Evolutionary conservation across 768 basidiomycete species (phyloP).

Genomic region (Mycena latifolia): DNA sequence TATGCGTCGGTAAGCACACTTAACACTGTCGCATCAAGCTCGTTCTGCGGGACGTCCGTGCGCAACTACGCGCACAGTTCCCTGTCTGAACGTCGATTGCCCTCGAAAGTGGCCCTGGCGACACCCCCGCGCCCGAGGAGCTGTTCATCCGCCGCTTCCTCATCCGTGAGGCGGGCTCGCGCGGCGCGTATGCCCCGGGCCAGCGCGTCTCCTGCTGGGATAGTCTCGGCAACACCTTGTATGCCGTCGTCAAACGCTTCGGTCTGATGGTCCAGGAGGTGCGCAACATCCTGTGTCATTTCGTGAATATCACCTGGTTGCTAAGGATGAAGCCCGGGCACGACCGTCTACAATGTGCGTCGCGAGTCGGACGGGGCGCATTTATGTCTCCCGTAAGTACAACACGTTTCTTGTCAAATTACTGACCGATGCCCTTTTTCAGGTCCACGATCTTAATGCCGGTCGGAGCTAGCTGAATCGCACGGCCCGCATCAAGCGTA

Average conservation of each 20-base stretch:
- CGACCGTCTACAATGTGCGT: conserved; percentile 1
- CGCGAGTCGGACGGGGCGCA: conserved; percentile 10
- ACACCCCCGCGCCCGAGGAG: not conserved
- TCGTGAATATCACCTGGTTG: not conserved
- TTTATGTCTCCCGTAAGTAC: conserved; percentile 8
- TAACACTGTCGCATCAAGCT: not conserved
- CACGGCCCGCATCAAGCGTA: not conserved
- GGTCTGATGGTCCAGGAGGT: conserved; percentile 14
- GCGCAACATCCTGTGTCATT: not conserved
- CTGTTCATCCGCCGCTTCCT: conserved; percentile 19
- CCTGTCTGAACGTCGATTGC: not conserved
- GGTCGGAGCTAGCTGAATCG: not conserved
- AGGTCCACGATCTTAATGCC: not conserved
- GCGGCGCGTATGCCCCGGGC: conserved; percentile 1
- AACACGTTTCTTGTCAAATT: too few relatives aligned
- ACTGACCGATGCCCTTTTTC: not conserved
- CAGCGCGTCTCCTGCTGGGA: conserved; percentile 16
- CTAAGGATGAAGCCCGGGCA: not conserved
- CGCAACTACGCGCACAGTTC: conserved; percentile 9
- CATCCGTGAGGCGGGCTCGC: not conserved
- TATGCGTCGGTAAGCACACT: not conserved
- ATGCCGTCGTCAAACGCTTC: conserved; percentile 14
- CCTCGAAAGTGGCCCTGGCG: not conserved
- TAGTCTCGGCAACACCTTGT: not conserved
- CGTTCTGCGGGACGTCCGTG: conserved; percentile 15